phyloP scores from a whole-genome alignment of 768 basidiomycete species.

The Phanerodontia chrysosporium region DNA sequence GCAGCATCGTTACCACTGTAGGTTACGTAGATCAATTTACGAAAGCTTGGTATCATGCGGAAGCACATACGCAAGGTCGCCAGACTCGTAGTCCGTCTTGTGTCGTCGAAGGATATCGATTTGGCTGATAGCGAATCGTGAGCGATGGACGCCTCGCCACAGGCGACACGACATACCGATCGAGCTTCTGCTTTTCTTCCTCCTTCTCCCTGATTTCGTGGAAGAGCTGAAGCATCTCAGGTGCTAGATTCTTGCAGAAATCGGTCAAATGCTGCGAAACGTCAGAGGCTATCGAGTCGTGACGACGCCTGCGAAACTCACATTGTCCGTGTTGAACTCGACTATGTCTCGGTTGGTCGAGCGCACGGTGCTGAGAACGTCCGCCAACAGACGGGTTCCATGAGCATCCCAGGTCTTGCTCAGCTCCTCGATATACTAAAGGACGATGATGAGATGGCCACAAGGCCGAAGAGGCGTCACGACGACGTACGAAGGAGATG shows the following conservation, averaged over 20 bases:
- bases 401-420: slow-evolving; percentile 4
- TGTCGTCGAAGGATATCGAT: slow-evolving; percentile 5
- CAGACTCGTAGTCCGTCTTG: slow-evolving; percentile 6
- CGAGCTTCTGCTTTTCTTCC: slow-evolving; percentile 11
- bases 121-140: not conserved
- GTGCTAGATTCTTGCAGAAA: slow-evolving; percentile 8
- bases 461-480: not conserved
- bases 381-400: slow-evolving; percentile 54
- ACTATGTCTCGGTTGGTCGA: slow-evolving; percentile 56
- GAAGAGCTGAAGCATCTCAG: slow-evolving; percentile 11
- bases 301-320: not conserved
- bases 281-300: not conserved
- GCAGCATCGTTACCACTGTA: not conserved
- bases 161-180: not conserved
- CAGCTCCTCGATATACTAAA: slow-evolving; percentile 8
- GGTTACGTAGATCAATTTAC: not conserved
- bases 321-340: slow-evolving; percentile 6
- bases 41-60: not conserved
- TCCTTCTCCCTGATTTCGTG: slow-evolving; percentile 11
- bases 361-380: slow-evolving; percentile 55
- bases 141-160: not conserved
- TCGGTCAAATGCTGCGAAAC: slow-evolving; percentile 5
- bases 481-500: slow-evolving; percentile 6
- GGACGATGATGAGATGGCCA: not conserved
- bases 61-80: not conserved